Conservation (phyloP, 306 rosid genomes). For the Abrus precatorius region DNA sequence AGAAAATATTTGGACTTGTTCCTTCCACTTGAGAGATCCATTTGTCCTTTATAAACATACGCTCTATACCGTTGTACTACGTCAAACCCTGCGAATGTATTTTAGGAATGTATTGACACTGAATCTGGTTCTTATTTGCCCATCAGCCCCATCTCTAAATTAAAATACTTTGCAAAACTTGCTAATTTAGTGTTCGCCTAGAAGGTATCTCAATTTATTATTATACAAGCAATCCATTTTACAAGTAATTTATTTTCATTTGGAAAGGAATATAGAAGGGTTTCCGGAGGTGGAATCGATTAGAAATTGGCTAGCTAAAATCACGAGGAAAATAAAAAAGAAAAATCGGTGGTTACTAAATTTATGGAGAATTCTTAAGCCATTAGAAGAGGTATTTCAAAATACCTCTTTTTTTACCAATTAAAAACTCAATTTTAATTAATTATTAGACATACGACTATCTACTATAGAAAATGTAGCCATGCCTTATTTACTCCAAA, state of each 20-base stretch:
- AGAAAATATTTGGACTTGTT: conserved; percentile 25
- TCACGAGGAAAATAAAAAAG: neutral
- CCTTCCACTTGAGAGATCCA: conserved; percentile 28
- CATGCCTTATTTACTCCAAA: neutral
- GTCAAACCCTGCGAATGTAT: conserved; percentile 28
- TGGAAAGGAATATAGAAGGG: neutral
- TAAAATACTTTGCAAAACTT: neutral
- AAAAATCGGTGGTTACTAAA: neutral
- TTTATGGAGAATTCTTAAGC: neutral
- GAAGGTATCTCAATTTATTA: neutral
- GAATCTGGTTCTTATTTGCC: neutral
- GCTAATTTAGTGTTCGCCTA: neutral
- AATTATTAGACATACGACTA: neutral
- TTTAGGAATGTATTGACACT: conserved; percentile 16
- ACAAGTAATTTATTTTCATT: neutral
- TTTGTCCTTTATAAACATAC: conserved; percentile 34
- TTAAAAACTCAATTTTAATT: neutral
- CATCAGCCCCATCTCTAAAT: too few species aligned
- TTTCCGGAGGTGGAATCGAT: neutral
- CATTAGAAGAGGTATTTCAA: too few species aligned
- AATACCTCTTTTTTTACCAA: neutral
- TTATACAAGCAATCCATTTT: neutral
- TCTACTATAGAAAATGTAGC: conserved; percentile 3
- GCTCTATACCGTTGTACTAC: conserved; percentile 21
- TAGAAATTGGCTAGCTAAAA: neutral